Evolutionary conservation across 139 green algal genomes (phyloP).

Genomic region (Picochlorum sp.): DNA sequence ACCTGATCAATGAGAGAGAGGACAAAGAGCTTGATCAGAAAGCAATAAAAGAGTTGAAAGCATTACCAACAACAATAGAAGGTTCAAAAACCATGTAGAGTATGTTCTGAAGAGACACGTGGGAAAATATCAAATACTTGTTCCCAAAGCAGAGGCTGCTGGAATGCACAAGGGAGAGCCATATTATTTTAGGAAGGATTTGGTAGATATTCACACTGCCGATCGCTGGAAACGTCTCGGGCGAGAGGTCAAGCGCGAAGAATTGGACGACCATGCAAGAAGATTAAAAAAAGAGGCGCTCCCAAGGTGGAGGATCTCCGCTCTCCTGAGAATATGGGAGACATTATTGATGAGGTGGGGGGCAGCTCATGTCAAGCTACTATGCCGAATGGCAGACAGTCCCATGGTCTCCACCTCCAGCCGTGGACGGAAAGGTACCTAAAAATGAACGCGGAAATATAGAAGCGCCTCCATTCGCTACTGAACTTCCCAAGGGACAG

Average conservation of each 20-base stretch:
- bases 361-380: slow-evolving; percentile 19
- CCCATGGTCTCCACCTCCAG: slow-evolving; percentile 37
- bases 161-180: slow-evolving; percentile 45
- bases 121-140: slow-evolving; percentile 55
- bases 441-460: slow-evolving; percentile 75
- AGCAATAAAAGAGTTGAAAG: slow-evolving; percentile 9
- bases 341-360: background rate
- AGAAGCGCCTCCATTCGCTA: slow-evolving; percentile 61
- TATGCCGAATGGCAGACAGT: slow-evolving; percentile 82
- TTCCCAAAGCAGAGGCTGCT: slow-evolving; percentile 24
- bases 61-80: slow-evolving; percentile 60
- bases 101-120: slow-evolving; percentile 79
- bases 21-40: slow-evolving; percentile 57
- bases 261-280: slow-evolving; percentile 55
- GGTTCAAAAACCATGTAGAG: slow-evolving; percentile 64
- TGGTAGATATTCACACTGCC: slow-evolving; percentile 46
- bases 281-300: slow-evolving; percentile 43
- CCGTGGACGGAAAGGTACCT: slow-evolving; percentile 60
- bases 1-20: slow-evolving; percentile 37
- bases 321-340: background rate
- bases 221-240: slow-evolving; percentile 55
- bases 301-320: background rate
- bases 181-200: slow-evolving; percentile 47
- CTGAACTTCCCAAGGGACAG: slow-evolving; percentile 51
- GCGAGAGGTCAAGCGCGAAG: slow-evolving; percentile 38